A percentile compares a stretch with the other conserved stretches of the same genome.
phyloP scores from a whole-genome alignment of 2,329 filamentous ascomycete species.

The Calonectria montana region DNA sequence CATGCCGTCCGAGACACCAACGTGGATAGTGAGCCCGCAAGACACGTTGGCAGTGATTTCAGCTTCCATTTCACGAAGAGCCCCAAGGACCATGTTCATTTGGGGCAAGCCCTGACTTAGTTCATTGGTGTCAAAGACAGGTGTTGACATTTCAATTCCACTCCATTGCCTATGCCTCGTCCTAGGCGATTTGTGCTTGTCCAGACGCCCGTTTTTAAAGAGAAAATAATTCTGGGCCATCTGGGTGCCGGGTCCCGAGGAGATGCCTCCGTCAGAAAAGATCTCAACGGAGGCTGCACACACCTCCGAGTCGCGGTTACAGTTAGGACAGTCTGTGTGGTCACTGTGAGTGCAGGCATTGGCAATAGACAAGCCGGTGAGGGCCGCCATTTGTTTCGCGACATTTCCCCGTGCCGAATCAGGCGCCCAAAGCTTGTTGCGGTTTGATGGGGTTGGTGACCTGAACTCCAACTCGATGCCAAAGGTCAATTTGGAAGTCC shows the following conservation, averaged over 20 bases:
- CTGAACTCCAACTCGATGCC: constrained; percentile 41
- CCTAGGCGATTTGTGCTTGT: background rate
- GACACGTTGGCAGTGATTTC: constrained; percentile 27
- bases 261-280: background rate
- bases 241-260: background rate
- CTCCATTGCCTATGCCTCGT: constrained; percentile 17
- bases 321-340: background rate
- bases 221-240: constrained; percentile 22
- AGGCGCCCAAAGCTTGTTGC: background rate
- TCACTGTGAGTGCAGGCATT: constrained; percentile 11
- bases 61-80: constrained; percentile 17
- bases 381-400: background rate
- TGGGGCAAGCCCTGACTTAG: constrained; percentile 26
- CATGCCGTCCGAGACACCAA: constrained; percentile 38
- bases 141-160: constrained; percentile 35
- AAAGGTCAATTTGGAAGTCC: constrained; percentile 26
- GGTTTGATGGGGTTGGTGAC: constrained; percentile 6
- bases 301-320: constrained; percentile 18
- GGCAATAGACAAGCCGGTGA: background rate
- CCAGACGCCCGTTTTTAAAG: constrained; percentile 27
- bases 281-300: background rate
- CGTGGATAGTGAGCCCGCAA: constrained; percentile 43
- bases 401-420: background rate
- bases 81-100: constrained; percentile 10
- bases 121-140: constrained; percentile 31